Percentiles rank a stretch among this genome's conserved stretches.
phyloP scores from a whole-genome alignment of 352 stramenopile species.

The Pythium myriotylum region DNA sequence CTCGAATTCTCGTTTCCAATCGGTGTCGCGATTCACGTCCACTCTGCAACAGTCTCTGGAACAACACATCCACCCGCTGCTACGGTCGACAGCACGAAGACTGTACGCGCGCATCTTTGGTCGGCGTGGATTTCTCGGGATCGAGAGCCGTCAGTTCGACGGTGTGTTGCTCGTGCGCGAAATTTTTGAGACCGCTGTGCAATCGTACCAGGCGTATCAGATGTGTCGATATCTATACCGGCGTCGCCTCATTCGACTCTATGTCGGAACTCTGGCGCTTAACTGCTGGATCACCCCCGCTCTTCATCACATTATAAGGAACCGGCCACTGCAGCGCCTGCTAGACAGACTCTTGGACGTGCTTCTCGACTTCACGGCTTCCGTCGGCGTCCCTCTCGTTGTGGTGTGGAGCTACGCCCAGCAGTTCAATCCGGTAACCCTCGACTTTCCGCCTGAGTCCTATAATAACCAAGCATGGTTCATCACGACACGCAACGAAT shows the following conservation, averaged over 20 bases:
- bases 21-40: no score
- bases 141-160: no score
- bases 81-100: no score
- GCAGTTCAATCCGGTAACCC: constrained; percentile 7
- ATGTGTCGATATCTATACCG: no score
- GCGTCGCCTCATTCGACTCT: not conserved
- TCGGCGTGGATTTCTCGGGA: no score
- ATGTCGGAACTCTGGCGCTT: no score
- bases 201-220: no score
- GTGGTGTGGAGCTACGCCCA: not conserved
- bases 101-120: no score
- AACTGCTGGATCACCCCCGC: not conserved
- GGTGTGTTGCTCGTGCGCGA: no score
- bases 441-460: constrained; percentile 3
- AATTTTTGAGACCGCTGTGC: no score
- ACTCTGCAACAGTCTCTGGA: no score
- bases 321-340: constrained; percentile 1
- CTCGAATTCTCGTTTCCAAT: not conserved
- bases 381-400: constrained; percentile 13
- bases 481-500: constrained; percentile 25
- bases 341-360: constrained; percentile 4
- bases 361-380: constrained; percentile 5
- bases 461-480: constrained; percentile 29
- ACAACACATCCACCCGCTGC: no score
- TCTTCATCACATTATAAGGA: not conserved